Base-by-base conservation (phyloP, 805 yeast species). In the Candida ficus region DNA sequence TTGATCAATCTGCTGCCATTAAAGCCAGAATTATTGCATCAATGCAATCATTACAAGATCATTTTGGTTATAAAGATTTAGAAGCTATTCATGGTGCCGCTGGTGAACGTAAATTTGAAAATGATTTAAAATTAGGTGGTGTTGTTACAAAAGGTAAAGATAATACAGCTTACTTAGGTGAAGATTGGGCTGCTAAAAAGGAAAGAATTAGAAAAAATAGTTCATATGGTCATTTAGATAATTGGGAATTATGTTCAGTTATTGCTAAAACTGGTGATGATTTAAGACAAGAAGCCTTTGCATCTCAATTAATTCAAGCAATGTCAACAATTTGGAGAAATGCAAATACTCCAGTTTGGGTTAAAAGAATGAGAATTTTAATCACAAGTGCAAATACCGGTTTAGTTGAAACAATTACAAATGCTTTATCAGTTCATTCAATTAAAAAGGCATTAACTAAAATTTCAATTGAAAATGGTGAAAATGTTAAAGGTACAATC, bases 231-330 rank as follows among this genome's bases (percentile, higher is more conserved):
- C 93, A 89, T 56, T 61, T 84, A 25, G 85, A 83, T 20, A 85
- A 88, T 58, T 93, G 99, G 99, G 97, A 93, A 47, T 61, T 93
- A 29, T 88, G 91, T 49, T 90, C 97, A 1, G 96, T 91, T 3
- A 93, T 93, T 57, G 96, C 95, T 11, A 93, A 93, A 57, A 91
- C 95, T 23, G 99, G 99, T 27, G 91, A 85, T 54, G 99, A 93
- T 63, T 62, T 93, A 38, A 84, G 96, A 19, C 99, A 93, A 59
- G 99, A 93, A 61, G 96, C 99, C 0, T 89, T 93, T 69, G 99
- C 99, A 0, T 89, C 96, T 47, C 99, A 93, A 60, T 61, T 93
- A 33, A 91, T 93, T 38, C 83, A 84, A 45, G 83, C 95, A 19
- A 86, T 91, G 64, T 80, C 95, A 1, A 78, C 78, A 37, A 78